phyloP scores from a whole-genome alignment of 2,329 filamentous ascomycete genomes.

The Mariannaea sp. region DNA sequence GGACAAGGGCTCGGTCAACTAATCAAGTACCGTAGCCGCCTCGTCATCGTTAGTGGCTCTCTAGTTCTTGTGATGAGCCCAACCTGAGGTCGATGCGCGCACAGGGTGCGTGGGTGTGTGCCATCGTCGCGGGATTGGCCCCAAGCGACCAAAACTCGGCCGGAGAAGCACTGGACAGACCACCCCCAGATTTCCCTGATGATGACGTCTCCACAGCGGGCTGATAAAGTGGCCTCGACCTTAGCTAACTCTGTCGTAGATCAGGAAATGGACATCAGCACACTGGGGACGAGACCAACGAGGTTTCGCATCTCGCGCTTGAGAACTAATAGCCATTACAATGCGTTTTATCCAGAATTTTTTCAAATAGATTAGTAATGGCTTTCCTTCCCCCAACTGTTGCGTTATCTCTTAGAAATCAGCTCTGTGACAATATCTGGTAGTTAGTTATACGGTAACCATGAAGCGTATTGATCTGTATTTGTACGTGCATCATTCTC shows the following conservation, averaged over 20 bases:
- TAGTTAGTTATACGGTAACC: too few species aligned
- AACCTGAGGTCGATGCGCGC: too few species aligned
- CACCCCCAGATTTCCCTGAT: constrained; percentile 31
- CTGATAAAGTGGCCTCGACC: constrained; percentile 20
- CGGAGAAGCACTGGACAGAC: too few species aligned
- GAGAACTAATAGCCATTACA: constrained; percentile 22
- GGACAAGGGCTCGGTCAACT: constrained; percentile 6
- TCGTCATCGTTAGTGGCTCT: constrained; percentile 6
- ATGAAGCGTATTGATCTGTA: too few species aligned
- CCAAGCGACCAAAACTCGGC: constrained; percentile 19
- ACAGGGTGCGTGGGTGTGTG: constrained; percentile 12
- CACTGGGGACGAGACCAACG: constrained; percentile 18
- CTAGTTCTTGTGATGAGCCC: constrained; percentile 4
- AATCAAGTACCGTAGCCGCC: not conserved
- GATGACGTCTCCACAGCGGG: constrained; percentile 32
- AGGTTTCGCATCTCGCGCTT: constrained; percentile 27
- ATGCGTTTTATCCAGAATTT: constrained; percentile 22
- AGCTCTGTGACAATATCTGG: too few species aligned
- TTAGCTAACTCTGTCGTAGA: constrained; percentile 27
- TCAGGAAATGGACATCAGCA: constrained; percentile 10
- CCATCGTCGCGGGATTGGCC: constrained; percentile 17
- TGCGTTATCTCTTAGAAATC: constrained; percentile 28
- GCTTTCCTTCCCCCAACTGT: constrained; percentile 2
- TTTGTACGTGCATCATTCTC: too few species aligned
- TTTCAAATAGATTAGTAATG: constrained; percentile 14